Conservation (phyloP, 345 rosid species). For the Acer campestre region DNA sequence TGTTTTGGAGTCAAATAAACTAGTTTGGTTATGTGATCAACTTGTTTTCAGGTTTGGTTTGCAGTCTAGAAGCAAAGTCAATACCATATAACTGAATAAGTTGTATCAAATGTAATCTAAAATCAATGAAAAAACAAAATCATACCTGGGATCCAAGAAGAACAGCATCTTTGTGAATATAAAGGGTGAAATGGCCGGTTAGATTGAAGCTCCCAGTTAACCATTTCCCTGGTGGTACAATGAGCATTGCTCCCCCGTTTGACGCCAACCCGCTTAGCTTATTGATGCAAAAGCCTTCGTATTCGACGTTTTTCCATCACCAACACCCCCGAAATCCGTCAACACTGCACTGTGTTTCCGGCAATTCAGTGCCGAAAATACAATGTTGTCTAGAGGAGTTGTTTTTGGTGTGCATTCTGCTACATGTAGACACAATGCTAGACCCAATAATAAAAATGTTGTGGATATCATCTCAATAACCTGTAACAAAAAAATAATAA, state of each 20-base stretch:
- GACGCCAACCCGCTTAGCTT: conserved; percentile 47
- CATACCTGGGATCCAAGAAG: conserved; percentile 77
- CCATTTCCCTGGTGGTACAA: conserved; percentile 84
- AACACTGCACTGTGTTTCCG: conserved; percentile 64
- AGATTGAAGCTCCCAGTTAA: conserved; percentile 85
- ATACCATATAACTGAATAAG: background rate
- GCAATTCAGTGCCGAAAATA: conserved; percentile 51
- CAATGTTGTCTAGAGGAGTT: background rate
- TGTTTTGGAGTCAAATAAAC: background rate
- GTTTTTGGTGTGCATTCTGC: conserved; percentile 17
- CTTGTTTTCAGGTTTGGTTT: background rate
- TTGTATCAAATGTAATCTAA: background rate
- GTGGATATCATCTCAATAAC: conserved; percentile 17
- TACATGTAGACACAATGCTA: conserved; percentile 14
- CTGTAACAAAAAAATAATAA: conserved; percentile 21
- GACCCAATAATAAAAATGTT: conserved; percentile 28
- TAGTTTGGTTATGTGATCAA: background rate
- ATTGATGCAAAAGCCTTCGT: conserved; percentile 52
- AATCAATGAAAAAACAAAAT: background rate
- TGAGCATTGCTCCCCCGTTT: conserved; percentile 75
- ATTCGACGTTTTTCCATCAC: conserved; percentile 74
- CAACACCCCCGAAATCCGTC: conserved; percentile 75
- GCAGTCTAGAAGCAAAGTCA: background rate
- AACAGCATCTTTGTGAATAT: conserved; percentile 60
- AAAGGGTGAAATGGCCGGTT: conserved; percentile 84